Evolutionary conservation across 176 grass and related monocot genomes (phyloP).

Genomic region (Zizania latifolia): DNA sequence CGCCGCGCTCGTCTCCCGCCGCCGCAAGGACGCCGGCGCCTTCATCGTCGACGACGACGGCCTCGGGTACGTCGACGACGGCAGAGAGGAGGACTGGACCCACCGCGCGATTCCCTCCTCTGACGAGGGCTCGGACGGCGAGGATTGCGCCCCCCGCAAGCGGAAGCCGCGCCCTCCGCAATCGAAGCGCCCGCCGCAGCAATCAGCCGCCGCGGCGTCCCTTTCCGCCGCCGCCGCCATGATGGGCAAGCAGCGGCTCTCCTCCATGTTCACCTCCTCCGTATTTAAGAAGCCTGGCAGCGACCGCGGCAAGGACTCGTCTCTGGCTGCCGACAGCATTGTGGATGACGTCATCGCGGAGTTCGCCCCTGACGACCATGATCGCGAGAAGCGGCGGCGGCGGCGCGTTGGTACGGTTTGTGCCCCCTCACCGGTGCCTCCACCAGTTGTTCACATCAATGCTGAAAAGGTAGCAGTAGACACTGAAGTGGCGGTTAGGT

Average conservation of each 20-base stretch:
- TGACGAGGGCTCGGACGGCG: constrained; percentile 58
- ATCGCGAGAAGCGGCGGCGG: constrained; percentile 69
- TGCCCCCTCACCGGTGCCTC: constrained; percentile 13
- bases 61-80: constrained; percentile 83
- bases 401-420: constrained; percentile 29
- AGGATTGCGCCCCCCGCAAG: constrained; percentile 29
- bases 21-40: constrained; percentile 46
- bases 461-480: constrained; percentile 10
- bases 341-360: constrained; percentile 86
- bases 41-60: constrained; percentile 93
- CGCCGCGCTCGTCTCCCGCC: constrained; percentile 69
- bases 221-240: constrained; percentile 43
- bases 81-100: constrained; percentile 93
- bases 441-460: constrained; percentile 20
- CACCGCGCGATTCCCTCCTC: constrained; percentile 43
- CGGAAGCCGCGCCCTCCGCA: constrained; percentile 46
- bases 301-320: constrained; percentile 47
- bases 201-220: constrained; percentile 47
- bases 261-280: constrained; percentile 71
- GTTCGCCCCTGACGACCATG: constrained; percentile 68
- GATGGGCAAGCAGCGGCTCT: constrained; percentile 58
- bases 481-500: constrained; percentile 4
- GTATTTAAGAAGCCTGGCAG: constrained; percentile 54
- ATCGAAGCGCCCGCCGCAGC: constrained; percentile 50
- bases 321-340: constrained; percentile 49